Base-by-base conservation (phyloP, 2,329 filamentous ascomycete genomes). In the Sporothrix luriei region DNA sequence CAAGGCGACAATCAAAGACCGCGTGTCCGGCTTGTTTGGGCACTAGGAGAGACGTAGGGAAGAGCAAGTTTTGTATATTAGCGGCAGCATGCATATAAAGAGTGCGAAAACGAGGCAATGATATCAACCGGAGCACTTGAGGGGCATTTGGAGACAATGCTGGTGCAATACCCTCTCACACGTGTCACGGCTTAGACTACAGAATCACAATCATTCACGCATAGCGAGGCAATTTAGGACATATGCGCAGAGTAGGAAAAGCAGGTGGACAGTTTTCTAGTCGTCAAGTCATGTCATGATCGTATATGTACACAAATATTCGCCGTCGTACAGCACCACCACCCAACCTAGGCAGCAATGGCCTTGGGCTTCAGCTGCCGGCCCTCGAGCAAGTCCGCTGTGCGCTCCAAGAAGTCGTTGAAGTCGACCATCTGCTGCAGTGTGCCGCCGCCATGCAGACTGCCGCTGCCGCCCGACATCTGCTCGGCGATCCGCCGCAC, bases 331-430 rank as follows among this genome's bases (percentile, higher is more conserved):
- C 54, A 24, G n/a, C 19, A 16, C 13, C 10, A 2, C n/a, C 14
- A 16, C 4, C n/a, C n/a, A 11, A 16, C 51, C 29, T 19, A 54
- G 7, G 49, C 57, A 24, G 48, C 68, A 24, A 26, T n/a, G 11
- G 40, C 33, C 52, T n/a, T 55, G 3, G 51, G 38, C 26, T 21
- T 38, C 26, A 48, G 43, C 26, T 46, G 66, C 4, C 61, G 70
- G 14, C 74, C 73, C 76, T 89, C 88, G 55, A 90, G 78, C 43
- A 83, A 85, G 40, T 81, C 77, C 2, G 87, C 87, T 6, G 86
- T 82, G 26, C 88, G 82, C 76, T 90, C 88, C 64, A 90, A 78
- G 72, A 90, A 88, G 43, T 82, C 82, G 73, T 90, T 90, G 74
- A 90, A 90, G 62, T 87, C 84, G 71, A 79, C 83, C 68, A 90